Evolutionary conservation across 2,329 filamentous ascomycete genomes (phyloP).

Genomic region (Pseudogymnoascus sp.): DNA sequence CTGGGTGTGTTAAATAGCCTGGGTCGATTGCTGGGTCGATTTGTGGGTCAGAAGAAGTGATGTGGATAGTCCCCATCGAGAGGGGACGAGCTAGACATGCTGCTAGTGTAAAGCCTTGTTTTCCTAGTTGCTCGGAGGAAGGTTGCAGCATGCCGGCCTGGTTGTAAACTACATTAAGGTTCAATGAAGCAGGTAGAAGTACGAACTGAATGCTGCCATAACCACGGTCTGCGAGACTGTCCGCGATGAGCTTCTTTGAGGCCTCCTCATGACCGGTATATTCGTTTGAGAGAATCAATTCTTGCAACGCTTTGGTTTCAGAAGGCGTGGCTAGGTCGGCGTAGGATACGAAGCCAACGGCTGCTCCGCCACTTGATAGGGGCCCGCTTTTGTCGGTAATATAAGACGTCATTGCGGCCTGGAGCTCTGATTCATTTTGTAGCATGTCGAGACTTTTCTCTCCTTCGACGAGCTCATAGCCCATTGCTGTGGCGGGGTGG

Average conservation of each 20-base stretch:
- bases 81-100: slow-evolving; percentile 36
- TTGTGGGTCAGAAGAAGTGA: slow-evolving; percentile 31
- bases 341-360: slow-evolving; percentile 8
- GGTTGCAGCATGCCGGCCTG: slow-evolving; percentile 4
- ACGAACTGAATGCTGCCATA: slow-evolving; percentile 13
- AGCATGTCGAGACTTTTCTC: slow-evolving; percentile 11
- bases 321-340: not conserved
- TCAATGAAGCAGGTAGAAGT: not conserved
- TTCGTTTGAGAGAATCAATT: not conserved
- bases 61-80: slow-evolving; percentile 36
- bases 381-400: slow-evolving; percentile 6
- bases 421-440: slow-evolving; percentile 19
- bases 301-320: not conserved
- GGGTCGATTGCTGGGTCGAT: slow-evolving; percentile 35
- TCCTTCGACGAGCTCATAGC: slow-evolving; percentile 14
- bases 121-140: slow-evolving; percentile 7
- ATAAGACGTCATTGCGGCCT: slow-evolving; percentile 30
- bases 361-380: slow-evolving; percentile 9
- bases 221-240: not conserved
- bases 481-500: slow-evolving; percentile 13
- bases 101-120: slow-evolving; percentile 27
- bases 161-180: not conserved
- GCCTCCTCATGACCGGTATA: not conserved
- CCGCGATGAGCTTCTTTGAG: not conserved
- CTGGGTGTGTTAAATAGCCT: slow-evolving; percentile 36